Conservation (phyloP, 192 early-diverging fungal species). For the Umbelopsis sp. region DNA sequence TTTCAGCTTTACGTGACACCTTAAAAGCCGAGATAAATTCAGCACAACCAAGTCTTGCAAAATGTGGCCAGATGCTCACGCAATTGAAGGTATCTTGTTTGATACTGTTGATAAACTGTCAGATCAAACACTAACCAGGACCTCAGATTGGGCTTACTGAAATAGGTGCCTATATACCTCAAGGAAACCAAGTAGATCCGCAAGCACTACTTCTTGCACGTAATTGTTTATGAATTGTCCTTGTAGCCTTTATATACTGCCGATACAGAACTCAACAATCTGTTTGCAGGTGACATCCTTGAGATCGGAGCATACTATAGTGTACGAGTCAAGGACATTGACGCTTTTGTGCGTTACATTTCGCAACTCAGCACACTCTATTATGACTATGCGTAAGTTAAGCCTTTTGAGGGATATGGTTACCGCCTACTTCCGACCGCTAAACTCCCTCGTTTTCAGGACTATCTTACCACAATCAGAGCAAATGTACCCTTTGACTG, state of each 20-base stretch:
- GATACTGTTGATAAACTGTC: not conserved
- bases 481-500: slow-evolving; percentile 87
- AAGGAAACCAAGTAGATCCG: slow-evolving; percentile 35
- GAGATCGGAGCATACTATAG: slow-evolving; percentile 91
- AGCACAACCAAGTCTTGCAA: slow-evolving; percentile 64
- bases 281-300: slow-evolving; percentile 71
- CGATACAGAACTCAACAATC: not conserved
- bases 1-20: slow-evolving; percentile 47
- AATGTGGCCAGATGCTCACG: slow-evolving; percentile 65
- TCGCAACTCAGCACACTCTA: slow-evolving; percentile 91
- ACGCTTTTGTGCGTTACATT: slow-evolving; percentile 95
- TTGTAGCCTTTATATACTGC: not conserved
- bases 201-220: slow-evolving; percentile 57
- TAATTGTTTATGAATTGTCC: slow-evolving; percentile 20
- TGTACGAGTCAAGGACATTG: slow-evolving; percentile 84
- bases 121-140: not conserved
- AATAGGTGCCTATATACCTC: slow-evolving; percentile 48
- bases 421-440: not conserved
- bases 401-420: not conserved
- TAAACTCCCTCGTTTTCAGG: slow-evolving; percentile 8
- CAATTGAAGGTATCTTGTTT: slow-evolving; percentile 65
- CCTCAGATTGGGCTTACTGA: slow-evolving; percentile 53
- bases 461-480: slow-evolving; percentile 68
- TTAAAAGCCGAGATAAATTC: slow-evolving; percentile 73
- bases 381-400: slow-evolving; percentile 70